phyloP scores from a whole-genome alignment of 2,329 filamentous ascomycete genomes.

The Herpotrichia juniperi region DNA sequence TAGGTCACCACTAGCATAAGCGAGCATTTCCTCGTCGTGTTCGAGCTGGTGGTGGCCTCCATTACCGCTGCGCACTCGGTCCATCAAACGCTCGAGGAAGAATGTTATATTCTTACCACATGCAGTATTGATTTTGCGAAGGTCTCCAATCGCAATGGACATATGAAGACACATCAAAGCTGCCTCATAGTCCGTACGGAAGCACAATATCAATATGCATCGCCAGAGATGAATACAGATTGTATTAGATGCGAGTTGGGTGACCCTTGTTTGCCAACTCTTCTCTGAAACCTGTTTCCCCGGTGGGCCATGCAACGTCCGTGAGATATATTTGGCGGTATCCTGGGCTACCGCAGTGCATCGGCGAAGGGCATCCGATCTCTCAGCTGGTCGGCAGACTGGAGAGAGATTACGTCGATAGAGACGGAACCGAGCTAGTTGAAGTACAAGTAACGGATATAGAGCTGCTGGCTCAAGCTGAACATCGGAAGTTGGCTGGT shows the following conservation, averaged over 20 bases:
- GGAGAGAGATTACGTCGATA: conserved; percentile 89
- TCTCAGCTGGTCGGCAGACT: conserved; percentile 67
- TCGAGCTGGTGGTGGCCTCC: conserved; percentile 52
- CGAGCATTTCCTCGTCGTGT: conserved; percentile 85
- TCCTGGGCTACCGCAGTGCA: conserved; percentile 78
- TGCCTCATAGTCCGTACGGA: conserved; percentile 73
- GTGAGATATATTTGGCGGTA: conserved; percentile 76
- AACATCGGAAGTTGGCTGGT: conserved; percentile 69
- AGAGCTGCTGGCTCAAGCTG: conserved; percentile 76
- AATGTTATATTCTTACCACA: conserved; percentile 85
- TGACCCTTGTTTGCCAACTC: conserved; percentile 63
- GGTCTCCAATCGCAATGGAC: conserved; percentile 71
- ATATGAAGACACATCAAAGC: conserved; percentile 77
- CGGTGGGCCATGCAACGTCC: conserved; percentile 60
- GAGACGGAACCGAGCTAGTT: conserved; percentile 82
- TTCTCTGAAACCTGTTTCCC: conserved; percentile 27
- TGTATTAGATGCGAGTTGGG: conserved; percentile 73
- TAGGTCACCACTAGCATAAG: conserved; percentile 84
- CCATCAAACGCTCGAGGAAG: conserved; percentile 73
- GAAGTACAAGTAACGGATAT: conserved; percentile 76
- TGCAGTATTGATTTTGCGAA: conserved; percentile 73
- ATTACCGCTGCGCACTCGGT: conserved; percentile 56
- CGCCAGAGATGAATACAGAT: conserved; percentile 87
- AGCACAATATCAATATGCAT: conserved; percentile 78
- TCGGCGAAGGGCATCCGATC: conserved; percentile 75